phyloP scores from a whole-genome alignment of 2,329 filamentous ascomycete genomes.

The Aureobasidium sp. region DNA sequence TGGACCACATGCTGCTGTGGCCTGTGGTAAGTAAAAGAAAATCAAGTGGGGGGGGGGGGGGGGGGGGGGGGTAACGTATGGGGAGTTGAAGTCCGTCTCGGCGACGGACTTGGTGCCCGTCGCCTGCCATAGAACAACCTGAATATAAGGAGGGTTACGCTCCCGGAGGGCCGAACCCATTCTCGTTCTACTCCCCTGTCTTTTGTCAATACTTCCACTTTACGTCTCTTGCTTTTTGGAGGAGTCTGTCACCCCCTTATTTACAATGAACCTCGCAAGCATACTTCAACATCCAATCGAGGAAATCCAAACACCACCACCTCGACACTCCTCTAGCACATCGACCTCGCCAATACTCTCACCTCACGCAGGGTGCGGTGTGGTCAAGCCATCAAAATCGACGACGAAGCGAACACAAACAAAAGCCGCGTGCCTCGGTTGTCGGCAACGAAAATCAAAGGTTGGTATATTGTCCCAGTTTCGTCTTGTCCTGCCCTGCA shows the following conservation, averaged over 20 bases:
- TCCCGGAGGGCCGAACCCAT: background rate
- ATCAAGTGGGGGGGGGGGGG: background rate
- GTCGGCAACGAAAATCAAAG: constrained; percentile 1
- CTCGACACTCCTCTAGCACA: background rate
- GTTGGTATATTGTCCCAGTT: background rate
- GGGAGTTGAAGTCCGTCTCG: background rate
- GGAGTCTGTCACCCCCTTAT: background rate
- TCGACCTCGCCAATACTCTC: background rate
- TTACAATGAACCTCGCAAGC: background rate
- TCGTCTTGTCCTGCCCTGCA: too few species aligned
- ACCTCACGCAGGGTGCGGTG: background rate
- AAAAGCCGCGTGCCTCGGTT: constrained; percentile 1
- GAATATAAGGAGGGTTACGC: background rate
- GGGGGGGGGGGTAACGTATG: background rate
- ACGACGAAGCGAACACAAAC: background rate
- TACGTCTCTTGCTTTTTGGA: background rate
- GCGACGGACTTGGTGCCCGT: background rate
- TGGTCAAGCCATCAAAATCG: background rate
- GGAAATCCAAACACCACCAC: background rate
- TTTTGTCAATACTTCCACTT: background rate
- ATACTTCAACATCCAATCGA: background rate
- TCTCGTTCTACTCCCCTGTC: background rate
- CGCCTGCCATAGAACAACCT: background rate
- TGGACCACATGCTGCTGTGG: background rate
- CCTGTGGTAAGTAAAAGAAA: background rate